Evolutionary conservation across 192 early-diverging fungal genomes (phyloP).

Genomic region (Diversispora eburnea): DNA sequence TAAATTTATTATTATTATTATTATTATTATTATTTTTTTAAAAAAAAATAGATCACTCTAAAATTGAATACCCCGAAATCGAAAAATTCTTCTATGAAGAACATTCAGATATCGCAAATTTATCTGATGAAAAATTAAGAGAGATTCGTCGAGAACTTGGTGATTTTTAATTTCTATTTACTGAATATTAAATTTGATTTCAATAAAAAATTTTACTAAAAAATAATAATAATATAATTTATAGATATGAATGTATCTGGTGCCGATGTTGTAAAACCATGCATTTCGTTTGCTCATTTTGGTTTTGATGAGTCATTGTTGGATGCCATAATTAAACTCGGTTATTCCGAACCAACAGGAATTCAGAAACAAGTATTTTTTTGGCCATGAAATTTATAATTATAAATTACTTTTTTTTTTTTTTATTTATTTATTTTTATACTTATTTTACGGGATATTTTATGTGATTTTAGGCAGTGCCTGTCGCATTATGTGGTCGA

Average conservation of each 20-base stretch:
- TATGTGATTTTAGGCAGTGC: conserved; percentile 49
- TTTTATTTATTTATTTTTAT: background rate
- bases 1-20: background rate
- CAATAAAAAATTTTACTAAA: background rate
- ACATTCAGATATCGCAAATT: conserved; percentile 66
- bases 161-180: conserved; percentile 7
- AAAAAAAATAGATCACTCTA: conserved; percentile 54
- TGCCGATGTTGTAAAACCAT: conserved; percentile 59
- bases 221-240: background rate
- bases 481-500: conserved; percentile 71
- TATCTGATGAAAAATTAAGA: conserved; percentile 52
- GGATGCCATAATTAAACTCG: conserved; percentile 55
- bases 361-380: conserved; percentile 63
- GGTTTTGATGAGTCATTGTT: conserved; percentile 72
- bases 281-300: conserved; percentile 84
- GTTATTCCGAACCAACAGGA: conserved; percentile 68
- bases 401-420: background rate
- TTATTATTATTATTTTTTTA: background rate
- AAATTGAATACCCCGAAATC: conserved; percentile 63
- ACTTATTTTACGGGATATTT: background rate
- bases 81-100: conserved; percentile 79
- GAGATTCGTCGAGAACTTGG: conserved; percentile 54
- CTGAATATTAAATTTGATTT: background rate
- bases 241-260: conserved; percentile 68
- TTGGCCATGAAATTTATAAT: background rate